Percentiles rank a stretch among this genome's conserved stretches.
Conservation (phyloP, 2,329 filamentous ascomycete species). For the Fusarium pseudonygamai region DNA sequence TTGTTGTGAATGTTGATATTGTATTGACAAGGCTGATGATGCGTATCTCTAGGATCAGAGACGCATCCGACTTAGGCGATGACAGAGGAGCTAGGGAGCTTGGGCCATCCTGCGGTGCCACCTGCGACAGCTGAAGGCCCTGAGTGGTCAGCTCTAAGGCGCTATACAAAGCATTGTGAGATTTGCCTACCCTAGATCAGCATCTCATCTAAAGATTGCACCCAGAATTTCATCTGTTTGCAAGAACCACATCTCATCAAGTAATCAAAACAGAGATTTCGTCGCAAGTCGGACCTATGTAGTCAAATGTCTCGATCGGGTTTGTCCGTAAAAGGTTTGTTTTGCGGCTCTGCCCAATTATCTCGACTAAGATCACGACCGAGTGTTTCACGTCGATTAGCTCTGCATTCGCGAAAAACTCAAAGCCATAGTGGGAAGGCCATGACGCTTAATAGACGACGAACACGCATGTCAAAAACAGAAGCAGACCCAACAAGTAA, state of each 20-base stretch:
- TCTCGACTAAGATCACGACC: not conserved
- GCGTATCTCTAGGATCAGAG: not conserved
- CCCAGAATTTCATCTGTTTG: not conserved
- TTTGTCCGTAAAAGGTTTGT: not conserved
- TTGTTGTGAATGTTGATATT: constrained; percentile 17
- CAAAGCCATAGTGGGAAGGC: not conserved
- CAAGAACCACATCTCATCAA: not conserved
- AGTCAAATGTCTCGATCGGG: not conserved
- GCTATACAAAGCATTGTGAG: constrained; percentile 12
- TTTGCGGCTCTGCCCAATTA: constrained; percentile 3
- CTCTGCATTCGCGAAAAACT: constrained; percentile 15
- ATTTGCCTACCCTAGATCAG: constrained; percentile 16
- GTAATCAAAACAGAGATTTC: not conserved
- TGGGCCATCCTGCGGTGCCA: constrained; percentile 24
- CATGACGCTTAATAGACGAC: constrained; percentile 20
- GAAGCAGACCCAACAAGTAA: not conserved
- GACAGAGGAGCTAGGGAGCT: constrained; percentile 31
- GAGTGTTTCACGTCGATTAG: constrained; percentile 9
- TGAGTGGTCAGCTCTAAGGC: constrained; percentile 19
- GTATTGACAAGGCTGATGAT: constrained; percentile 29
- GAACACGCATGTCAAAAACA: not conserved
- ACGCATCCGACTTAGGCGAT: constrained; percentile 9
- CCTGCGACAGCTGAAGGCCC: constrained; percentile 8
- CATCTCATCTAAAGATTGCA: too few species aligned
- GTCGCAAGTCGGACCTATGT: not conserved